Evolutionary conservation across 139 green algal genomes (phyloP).

Genomic region (Pleodorina starrii): DNA sequence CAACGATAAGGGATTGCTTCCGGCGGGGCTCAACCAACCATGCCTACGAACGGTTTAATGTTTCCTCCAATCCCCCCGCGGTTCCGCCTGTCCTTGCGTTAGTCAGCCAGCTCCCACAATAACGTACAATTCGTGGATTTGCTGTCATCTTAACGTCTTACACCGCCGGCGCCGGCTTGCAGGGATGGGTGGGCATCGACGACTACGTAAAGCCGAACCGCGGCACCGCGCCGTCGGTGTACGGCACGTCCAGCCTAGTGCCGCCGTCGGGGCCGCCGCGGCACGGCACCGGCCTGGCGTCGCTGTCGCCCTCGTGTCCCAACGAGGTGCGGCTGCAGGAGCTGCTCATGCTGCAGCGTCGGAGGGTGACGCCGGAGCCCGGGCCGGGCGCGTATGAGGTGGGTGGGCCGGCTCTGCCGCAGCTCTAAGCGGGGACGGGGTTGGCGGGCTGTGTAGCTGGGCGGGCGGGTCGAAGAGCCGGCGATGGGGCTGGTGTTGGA

Average conservation of each 20-base stretch:
- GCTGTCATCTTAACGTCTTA: too few species aligned
- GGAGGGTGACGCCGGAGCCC: constrained; percentile 35
- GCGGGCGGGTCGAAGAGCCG: not conserved
- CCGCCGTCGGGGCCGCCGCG: not conserved
- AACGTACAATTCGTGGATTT: too few species aligned
- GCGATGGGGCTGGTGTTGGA: too few species aligned
- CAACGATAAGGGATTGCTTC: too few species aligned
- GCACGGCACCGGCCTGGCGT: constrained; percentile 36
- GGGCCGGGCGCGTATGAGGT: constrained; percentile 38
- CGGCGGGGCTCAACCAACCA: too few species aligned
- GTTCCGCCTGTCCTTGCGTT: too few species aligned
- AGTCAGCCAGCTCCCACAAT: too few species aligned
- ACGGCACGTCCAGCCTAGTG: constrained; percentile 52
- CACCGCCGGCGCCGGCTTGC: too few species aligned
- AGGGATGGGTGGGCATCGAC: constrained; percentile 49
- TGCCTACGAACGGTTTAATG: too few species aligned
- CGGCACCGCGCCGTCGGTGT: constrained; percentile 18
- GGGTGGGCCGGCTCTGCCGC: too few species aligned
- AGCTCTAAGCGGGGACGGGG: too few species aligned
- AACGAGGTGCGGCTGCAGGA: constrained; percentile 67
- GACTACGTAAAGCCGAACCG: constrained; percentile 41
- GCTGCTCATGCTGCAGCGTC: constrained; percentile 58
- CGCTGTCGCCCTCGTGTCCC: constrained; percentile 48
- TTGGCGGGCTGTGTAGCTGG: not conserved
- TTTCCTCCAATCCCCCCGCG: too few species aligned